Evolutionary conservation across 805 yeast species (phyloP).

Genomic region (Teunomyces lycoperdinae): DNA sequence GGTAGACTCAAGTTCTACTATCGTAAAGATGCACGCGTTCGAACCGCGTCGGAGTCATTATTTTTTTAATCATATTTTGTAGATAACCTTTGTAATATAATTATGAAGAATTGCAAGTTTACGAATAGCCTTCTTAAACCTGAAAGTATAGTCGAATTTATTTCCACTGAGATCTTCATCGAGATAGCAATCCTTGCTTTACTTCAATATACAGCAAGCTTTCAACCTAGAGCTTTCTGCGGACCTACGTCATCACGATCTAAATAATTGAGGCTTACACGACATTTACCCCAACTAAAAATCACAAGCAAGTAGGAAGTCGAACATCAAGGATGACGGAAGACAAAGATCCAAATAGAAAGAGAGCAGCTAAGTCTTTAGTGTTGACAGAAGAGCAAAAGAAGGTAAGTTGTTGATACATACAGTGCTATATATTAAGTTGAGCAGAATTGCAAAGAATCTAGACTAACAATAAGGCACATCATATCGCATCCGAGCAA

Average conservation of each 20-base stretch:
- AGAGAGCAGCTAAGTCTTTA: conserved; percentile 23
- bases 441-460: not conserved
- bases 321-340: conserved; percentile 3
- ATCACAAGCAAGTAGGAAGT: not conserved
- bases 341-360: conserved; percentile 6
- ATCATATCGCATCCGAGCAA: conserved; percentile 83
- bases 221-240: too few relatives aligned
- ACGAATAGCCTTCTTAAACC: too few relatives aligned
- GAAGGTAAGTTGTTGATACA: conserved; percentile 21
- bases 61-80: not conserved
- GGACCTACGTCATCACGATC: not conserved
- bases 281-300: conserved; percentile 6
- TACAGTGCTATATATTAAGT: too few relatives aligned
- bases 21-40: conserved; percentile 5
- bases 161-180: too few relatives aligned
- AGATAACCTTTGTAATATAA: too few relatives aligned
- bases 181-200: too few relatives aligned
- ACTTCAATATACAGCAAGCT: too few relatives aligned
- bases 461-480: conserved; percentile 41
- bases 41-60: conserved; percentile 5
- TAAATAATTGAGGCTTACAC: not conserved
- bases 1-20: conserved; percentile 4
- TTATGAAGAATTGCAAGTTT: too few relatives aligned
- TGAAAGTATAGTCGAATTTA: not conserved
- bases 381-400: conserved; percentile 37